Evolutionary conservation across 352 stramenopile species (phyloP), one percentile per base, ranked within the genome.

Genomic region (Globisporangium carolinianum): DNA sequence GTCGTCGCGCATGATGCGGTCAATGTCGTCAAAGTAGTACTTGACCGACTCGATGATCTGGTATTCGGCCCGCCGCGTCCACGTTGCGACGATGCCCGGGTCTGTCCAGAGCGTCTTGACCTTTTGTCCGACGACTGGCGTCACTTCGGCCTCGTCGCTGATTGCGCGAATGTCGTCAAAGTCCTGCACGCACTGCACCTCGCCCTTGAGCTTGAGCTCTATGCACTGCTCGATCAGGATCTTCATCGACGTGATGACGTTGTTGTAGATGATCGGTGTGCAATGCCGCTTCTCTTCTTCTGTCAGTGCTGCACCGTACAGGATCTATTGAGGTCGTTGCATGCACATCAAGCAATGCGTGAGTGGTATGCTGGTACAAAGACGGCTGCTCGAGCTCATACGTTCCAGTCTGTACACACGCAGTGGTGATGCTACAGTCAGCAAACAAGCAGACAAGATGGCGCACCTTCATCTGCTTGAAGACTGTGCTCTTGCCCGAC

Each of bases 21-120:
- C 90, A 42, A 98, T 87, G 63, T 97, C 86, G 60, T 97, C 95
- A 72, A 98, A 98, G 72, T 97, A 98, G 67, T 96, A 98, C 68
- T 97, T 97, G 59, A 98, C 89, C 48, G 94, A 98, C 65, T 98
- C 96, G 63, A 98, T 91, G 67, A 98, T 97, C 81, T 98, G 95
- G 68, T 97, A 98, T 59, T 97, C 77, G 17, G 85, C 75, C 65
- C 95, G 82, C 57, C 95, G 94, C 61, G 79, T 90, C 91, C 91
- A 98, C 11, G 86, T 93, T 59, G 76, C 73, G 46, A 96, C 72
- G 36, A 98, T 88, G 48, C 88, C 92, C 1, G 88, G 85, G 73
- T 98, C 93, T 6, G 54, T 66, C 91, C 95, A 98, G n/a, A 98
- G 65, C 52, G 88, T 93, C 71, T 98, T 98, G 62, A 98, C 89